These are phyloP conservation scores for Ananas comosus DNA, from an alignment of 176 grass and related monocot species.

Conservation along the genomic window DNA sequence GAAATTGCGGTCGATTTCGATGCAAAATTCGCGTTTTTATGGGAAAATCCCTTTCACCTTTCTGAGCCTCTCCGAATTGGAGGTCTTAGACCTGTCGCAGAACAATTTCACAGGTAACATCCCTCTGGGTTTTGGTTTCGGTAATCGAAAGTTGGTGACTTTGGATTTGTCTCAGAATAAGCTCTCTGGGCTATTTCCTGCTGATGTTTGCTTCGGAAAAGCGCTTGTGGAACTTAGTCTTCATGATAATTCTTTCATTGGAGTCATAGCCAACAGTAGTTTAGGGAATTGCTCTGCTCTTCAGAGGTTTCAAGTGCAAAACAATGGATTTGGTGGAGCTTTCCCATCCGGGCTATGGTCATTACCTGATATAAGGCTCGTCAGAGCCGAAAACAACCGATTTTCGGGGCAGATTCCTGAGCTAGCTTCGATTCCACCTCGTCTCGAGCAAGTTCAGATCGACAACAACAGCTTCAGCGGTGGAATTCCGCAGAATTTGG, in stretches of 20 bases:
- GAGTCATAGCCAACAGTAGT: slow-evolving; percentile 4
- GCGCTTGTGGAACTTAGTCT: slow-evolving; percentile 15
- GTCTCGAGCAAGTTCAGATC: slow-evolving; percentile 63
- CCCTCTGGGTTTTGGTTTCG: slow-evolving; percentile 40
- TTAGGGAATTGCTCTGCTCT: slow-evolving; percentile 35
- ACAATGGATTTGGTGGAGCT: slow-evolving; percentile 48
- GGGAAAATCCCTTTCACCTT: slow-evolving; percentile 37
- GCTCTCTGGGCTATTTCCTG: slow-evolving; percentile 47
- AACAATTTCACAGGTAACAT: slow-evolving; percentile 49
- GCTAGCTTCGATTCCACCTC: slow-evolving; percentile 23
- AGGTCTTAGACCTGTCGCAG: slow-evolving; percentile 58
- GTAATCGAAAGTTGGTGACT: slow-evolving; percentile 31
- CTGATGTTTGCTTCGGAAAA: slow-evolving; percentile 23
- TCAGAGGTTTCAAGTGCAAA: slow-evolving; percentile 58
- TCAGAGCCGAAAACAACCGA: slow-evolving; percentile 47
- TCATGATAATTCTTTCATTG: slow-evolving; percentile 24
- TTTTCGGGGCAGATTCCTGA: slow-evolving; percentile 46
- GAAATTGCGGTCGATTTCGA: slow-evolving; percentile 39
- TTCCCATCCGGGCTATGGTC: slow-evolving; percentile 57
- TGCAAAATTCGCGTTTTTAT: slow-evolving; percentile 55
- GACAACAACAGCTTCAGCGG: slow-evolving; percentile 71
- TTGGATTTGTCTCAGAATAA: slow-evolving; percentile 54
- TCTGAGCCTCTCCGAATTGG: slow-evolving; percentile 33
- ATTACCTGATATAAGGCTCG: slow-evolving; percentile 45
- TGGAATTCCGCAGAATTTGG: slow-evolving; percentile 36